These are phyloP conservation scores for Oryza meyeriana DNA, from an alignment of 176 grass and related monocot genomes.

Conservation along the genomic window DNA sequence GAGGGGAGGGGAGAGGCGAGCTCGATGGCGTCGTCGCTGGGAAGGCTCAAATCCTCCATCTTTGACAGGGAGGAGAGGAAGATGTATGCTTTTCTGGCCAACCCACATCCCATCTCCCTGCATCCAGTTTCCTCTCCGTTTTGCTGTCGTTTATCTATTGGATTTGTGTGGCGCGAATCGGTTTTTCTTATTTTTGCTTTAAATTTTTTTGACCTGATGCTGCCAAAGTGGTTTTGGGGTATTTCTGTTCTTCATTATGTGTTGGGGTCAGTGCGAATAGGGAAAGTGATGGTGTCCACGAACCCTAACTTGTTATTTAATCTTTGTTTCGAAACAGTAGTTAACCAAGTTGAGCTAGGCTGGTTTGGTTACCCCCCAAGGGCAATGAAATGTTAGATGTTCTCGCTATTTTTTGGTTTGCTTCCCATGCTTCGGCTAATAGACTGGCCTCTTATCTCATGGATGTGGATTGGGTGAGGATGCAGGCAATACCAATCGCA, in stretches of 20 bases:
- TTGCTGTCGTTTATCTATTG: not conserved
- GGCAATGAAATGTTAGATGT: not conserved
- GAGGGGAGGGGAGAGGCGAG: not conserved
- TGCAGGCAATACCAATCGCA: constrained; percentile 91
- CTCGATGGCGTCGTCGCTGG: constrained; percentile 74
- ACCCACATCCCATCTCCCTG: not conserved
- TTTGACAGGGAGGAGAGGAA: constrained; percentile 70
- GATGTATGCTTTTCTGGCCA: constrained; percentile 31
- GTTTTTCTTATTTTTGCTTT: not conserved
- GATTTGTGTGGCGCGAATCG: not conserved
- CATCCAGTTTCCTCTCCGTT: not conserved
- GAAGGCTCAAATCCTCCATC: constrained; percentile 60
- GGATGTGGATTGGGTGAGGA: constrained; percentile 15
- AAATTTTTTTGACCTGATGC: not conserved
- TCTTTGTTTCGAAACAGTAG: not conserved
- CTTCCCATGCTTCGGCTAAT: not conserved
- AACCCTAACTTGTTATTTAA: not conserved
- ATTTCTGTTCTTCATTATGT: not conserved
- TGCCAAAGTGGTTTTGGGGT: not conserved
- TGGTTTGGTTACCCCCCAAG: not conserved
- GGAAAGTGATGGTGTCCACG: not conserved
- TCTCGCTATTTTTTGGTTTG: not conserved
- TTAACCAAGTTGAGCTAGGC: not conserved
- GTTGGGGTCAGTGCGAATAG: not conserved
- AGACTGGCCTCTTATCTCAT: not conserved